phyloP scores from a whole-genome alignment of 345 rosid genomes.

The Excoecaria agallocha region DNA sequence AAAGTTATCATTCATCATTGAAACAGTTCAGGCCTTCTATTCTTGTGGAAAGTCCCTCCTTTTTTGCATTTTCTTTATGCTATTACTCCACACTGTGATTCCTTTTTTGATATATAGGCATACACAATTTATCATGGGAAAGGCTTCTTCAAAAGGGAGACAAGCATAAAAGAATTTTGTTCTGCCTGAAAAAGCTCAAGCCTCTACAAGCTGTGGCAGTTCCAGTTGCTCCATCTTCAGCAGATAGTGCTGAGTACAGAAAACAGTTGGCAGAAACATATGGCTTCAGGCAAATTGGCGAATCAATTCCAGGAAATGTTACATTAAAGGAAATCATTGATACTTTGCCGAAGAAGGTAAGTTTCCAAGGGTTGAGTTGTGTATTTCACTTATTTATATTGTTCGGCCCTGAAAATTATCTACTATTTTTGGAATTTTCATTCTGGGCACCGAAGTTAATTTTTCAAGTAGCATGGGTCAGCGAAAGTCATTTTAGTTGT shows the following conservation, averaged over 20 bases:
- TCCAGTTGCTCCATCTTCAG: slow-evolving; percentile 56
- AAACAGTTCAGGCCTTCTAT: not conserved
- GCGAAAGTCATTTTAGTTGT: not conserved
- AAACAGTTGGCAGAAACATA: slow-evolving; percentile 66
- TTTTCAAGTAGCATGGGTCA: slow-evolving; percentile 6
- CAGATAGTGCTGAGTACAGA: slow-evolving; percentile 56
- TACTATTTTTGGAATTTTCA: not conserved
- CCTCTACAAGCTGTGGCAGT: slow-evolving; percentile 58
- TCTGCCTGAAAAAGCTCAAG: slow-evolving; percentile 35
- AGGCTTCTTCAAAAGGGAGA: slow-evolving; percentile 38
- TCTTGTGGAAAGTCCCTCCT: not conserved
- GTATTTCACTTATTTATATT: slow-evolving; percentile 4
- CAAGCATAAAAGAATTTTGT: slow-evolving; percentile 26
- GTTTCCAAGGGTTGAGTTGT: not conserved
- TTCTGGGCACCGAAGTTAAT: not conserved
- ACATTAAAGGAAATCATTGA: slow-evolving; percentile 69
- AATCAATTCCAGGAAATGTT: slow-evolving; percentile 74
- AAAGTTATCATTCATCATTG: not conserved
- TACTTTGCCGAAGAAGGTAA: slow-evolving; percentile 80
- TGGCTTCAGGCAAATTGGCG: slow-evolving; percentile 86
- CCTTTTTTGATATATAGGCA: slow-evolving; percentile 43
- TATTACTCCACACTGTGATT: slow-evolving; percentile 9
- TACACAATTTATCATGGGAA: slow-evolving; percentile 44
- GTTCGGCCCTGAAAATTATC: slow-evolving; percentile 1
- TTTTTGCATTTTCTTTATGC: slow-evolving; percentile 4